phyloP scores from a whole-genome alignment of 2,329 filamentous ascomycete genomes.

The Venturiaceae sp. region DNA sequence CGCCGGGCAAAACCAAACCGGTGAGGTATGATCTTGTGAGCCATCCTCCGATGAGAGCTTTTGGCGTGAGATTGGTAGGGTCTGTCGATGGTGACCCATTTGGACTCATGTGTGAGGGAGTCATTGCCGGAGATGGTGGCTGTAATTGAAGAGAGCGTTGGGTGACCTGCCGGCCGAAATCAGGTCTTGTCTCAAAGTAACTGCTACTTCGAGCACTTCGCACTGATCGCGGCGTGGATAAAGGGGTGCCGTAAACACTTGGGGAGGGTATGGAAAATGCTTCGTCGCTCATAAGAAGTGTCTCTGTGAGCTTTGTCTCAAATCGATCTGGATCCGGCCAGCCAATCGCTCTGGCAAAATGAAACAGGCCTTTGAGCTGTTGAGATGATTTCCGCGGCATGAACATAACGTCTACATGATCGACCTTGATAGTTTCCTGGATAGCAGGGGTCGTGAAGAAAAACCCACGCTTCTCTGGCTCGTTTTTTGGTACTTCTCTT shows the following conservation, averaged over 20 bases:
- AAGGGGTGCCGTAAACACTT: slow-evolving; percentile 27
- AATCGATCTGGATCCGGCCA: slow-evolving; percentile 38
- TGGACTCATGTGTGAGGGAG: neutral
- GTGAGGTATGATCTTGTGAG: slow-evolving; percentile 46
- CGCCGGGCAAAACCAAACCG: slow-evolving; percentile 44
- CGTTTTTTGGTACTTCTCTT: neutral
- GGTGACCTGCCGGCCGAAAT: slow-evolving; percentile 16
- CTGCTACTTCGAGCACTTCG: slow-evolving; percentile 16
- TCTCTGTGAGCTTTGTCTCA: slow-evolving; percentile 25
- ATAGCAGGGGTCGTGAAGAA: slow-evolving; percentile 16
- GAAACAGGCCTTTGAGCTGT: slow-evolving; percentile 40
- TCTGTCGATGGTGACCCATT: neutral
- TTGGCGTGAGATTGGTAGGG: neutral
- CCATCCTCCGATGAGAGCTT: slow-evolving; percentile 31
- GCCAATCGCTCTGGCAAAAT: slow-evolving; percentile 39
- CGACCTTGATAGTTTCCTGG: slow-evolving; percentile 5
- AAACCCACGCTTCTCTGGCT: slow-evolving; percentile 12
- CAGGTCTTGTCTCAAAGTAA: slow-evolving; percentile 23
- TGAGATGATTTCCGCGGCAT: slow-evolving; percentile 24
- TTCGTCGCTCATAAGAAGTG: slow-evolving; percentile 21
- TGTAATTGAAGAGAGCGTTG: slow-evolving; percentile 13
- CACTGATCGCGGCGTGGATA: slow-evolving; percentile 23
- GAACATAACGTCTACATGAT: slow-evolving; percentile 15
- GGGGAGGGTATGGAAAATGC: slow-evolving; percentile 7
- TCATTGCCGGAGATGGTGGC: slow-evolving; percentile 3